Evolutionary conservation across 768 basidiomycete species (phyloP).

Genomic region (Termitomyces sp.): DNA sequence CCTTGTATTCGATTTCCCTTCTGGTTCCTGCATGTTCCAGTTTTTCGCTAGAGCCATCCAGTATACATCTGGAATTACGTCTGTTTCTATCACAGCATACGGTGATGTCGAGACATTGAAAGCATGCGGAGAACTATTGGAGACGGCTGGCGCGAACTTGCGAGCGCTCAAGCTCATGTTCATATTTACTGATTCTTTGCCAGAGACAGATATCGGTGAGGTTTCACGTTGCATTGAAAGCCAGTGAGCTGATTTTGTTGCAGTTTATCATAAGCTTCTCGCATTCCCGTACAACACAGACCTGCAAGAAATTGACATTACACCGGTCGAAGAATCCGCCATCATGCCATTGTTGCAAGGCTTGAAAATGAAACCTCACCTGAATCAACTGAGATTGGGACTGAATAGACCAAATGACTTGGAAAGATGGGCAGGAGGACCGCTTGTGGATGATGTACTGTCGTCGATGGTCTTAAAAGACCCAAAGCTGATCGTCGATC

Average conservation of each 20-base stretch:
- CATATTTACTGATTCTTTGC: too few species aligned
- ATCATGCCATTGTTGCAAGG: not conserved
- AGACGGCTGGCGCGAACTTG: too few species aligned
- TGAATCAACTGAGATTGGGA: not conserved
- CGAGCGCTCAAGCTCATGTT: too few species aligned
- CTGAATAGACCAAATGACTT: too few species aligned
- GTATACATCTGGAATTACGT: too few species aligned
- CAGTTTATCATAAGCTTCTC: not conserved
- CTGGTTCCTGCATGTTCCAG: too few species aligned
- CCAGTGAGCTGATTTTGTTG: not conserved
- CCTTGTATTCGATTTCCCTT: too few species aligned
- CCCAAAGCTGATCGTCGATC: not conserved
- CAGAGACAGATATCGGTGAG: not conserved
- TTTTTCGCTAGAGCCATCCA: too few species aligned
- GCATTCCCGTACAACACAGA: not conserved
- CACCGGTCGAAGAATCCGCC: not conserved
- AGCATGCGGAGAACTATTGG: too few species aligned
- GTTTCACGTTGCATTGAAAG: not conserved
- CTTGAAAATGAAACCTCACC: not conserved
- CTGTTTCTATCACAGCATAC: too few species aligned
- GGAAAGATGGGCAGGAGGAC: too few species aligned
- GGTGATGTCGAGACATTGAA: too few species aligned
- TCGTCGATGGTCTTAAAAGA: not conserved
- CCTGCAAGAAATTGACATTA: not conserved
- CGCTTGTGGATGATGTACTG: not conserved